phyloP scores from a whole-genome alignment of 495 filamentous ascomycete species.

The Penicillium paradoxum region DNA sequence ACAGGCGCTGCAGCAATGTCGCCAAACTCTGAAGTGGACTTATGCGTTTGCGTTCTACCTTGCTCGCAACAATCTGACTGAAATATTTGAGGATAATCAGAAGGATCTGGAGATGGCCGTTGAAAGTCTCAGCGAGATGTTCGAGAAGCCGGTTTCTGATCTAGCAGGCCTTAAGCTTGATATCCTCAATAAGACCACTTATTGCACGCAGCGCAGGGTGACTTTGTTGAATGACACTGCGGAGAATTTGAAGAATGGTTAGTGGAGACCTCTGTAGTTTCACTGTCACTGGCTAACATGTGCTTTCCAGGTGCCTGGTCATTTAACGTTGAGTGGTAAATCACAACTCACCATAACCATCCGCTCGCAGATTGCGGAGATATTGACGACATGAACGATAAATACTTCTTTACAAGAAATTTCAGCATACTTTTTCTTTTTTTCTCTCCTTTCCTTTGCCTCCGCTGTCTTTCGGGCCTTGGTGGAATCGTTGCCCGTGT shows the following conservation, averaged over 20 bases:
- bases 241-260: conserved; percentile 81
- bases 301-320: conserved; percentile 35
- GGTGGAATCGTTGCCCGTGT: neutral
- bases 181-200: conserved; percentile 96
- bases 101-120: conserved; percentile 97
- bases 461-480: neutral
- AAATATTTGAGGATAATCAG: conserved; percentile 98
- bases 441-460: neutral
- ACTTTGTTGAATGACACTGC: conserved; percentile 90
- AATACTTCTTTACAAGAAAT: neutral
- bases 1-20: conserved; percentile 89
- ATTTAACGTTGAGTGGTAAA: conserved; percentile 44
- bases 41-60: conserved; percentile 98
- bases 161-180: conserved; percentile 85
- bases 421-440: neutral
- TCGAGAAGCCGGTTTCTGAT: conserved; percentile 87
- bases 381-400: conserved; percentile 37
- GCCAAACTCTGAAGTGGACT: conserved; percentile 97
- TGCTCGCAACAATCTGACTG: conserved; percentile 87
- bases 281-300: conserved; percentile 4
- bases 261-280: conserved; percentile 24
- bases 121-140: conserved; percentile 93
- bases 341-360: neutral
- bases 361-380: conserved; percentile 2
- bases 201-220: conserved; percentile 86